Conservation (phyloP, 2,329 filamentous ascomycete species). For the Fusarium sp. region DNA sequence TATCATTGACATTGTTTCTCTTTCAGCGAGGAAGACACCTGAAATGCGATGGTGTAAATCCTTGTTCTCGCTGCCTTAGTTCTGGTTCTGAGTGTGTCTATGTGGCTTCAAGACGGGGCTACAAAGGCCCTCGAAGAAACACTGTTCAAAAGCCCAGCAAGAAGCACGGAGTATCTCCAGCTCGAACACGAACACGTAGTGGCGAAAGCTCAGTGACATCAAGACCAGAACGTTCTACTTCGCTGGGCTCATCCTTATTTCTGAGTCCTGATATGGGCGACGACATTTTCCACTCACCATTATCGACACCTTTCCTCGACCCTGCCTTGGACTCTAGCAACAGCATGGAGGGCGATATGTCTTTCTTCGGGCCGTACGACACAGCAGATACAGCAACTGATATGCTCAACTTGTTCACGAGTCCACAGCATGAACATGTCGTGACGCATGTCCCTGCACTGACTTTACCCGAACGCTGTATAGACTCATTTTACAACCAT, state of each 20-base stretch:
- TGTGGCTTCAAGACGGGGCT: constrained; percentile 77
- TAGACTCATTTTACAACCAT: constrained; percentile 67
- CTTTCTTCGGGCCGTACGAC: constrained; percentile 23
- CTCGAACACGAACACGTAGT: constrained; percentile 21
- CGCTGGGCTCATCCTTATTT: constrained; percentile 11
- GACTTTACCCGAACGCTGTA: constrained; percentile 60
- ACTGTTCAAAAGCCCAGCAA: constrained; percentile 58
- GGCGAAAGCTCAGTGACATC: constrained; percentile 51
- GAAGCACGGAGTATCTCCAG: constrained; percentile 57
- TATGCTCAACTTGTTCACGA: constrained; percentile 26
- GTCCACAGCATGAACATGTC: constrained; percentile 20
- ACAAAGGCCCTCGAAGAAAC: constrained; percentile 65
- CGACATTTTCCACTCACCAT: constrained; percentile 28
- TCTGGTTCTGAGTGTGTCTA: constrained; percentile 73
- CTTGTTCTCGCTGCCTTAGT: constrained; percentile 73
- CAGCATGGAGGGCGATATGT: constrained; percentile 12
- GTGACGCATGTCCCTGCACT: constrained; percentile 36
- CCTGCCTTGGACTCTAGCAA: constrained; percentile 1
- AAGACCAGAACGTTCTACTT: constrained; percentile 45
- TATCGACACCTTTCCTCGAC: constrained; percentile 27
- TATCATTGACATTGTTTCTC: constrained; percentile 2
- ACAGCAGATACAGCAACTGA: constrained; percentile 39
- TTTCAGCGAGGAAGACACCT: constrained; percentile 71
- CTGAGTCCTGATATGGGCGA: constrained; percentile 24
- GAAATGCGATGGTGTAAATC: constrained; percentile 77